These are phyloP conservation scores for Penicillium sp. DNA, from an alignment of 2,329 filamentous ascomycete genomes.

Conservation along the genomic window DNA sequence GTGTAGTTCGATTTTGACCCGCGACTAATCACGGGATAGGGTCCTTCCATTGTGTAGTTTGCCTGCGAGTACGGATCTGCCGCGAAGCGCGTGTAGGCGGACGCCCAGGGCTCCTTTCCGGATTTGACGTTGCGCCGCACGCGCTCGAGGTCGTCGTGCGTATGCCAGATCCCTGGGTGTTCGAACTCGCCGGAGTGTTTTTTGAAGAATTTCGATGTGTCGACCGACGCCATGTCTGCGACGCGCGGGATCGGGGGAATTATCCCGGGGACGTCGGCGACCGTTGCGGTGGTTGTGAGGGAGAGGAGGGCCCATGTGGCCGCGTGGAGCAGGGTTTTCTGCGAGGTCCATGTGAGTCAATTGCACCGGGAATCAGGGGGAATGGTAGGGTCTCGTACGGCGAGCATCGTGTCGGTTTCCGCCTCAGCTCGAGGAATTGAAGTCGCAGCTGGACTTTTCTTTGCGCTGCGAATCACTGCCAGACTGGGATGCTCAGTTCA, in stretches of 20 bases:
- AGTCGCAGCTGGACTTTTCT: background rate
- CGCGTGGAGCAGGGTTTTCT: background rate
- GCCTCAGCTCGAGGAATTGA: background rate
- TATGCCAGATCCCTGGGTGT: conserved; percentile 34
- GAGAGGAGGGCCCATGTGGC: background rate
- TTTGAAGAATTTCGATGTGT: conserved; percentile 18
- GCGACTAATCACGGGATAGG: conserved; percentile 21
- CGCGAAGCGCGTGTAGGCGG: conserved; percentile 37
- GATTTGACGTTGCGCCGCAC: conserved; percentile 23
- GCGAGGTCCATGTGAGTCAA: background rate
- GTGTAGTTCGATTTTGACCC: conserved; percentile 44
- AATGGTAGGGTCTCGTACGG: background rate
- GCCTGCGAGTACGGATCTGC: conserved; percentile 32
- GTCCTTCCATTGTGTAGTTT: conserved; percentile 21
- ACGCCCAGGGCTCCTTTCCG: conserved; percentile 33
- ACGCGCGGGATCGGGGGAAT: conserved; percentile 14
- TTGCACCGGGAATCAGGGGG: background rate
- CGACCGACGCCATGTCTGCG: conserved; percentile 3
- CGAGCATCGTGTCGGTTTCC: background rate
- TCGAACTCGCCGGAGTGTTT: conserved; percentile 6
- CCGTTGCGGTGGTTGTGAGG: background rate
- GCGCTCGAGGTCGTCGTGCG: conserved; percentile 29
- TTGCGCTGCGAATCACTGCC: background rate
- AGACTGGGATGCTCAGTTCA: background rate
- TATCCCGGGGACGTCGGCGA: conserved; percentile 14